Evolutionary conservation across 495 filamentous ascomycete genomes (phyloP).

Genomic region (Penicillium ucsense): DNA sequence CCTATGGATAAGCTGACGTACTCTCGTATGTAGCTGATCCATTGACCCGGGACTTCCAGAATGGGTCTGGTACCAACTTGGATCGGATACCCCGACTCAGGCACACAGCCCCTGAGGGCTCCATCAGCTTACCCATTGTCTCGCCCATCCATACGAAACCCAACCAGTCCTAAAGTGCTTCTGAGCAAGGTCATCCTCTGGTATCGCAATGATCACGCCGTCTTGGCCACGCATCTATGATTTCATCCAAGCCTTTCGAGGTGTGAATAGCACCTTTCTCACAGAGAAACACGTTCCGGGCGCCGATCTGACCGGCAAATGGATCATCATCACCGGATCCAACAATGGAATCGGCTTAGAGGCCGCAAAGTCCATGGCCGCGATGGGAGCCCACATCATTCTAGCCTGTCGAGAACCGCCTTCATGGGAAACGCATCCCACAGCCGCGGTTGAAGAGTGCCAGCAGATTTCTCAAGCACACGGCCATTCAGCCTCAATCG

Average conservation of each 20-base stretch:
- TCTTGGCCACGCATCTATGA: neutral
- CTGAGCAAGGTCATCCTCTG: no score
- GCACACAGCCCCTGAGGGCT: no score
- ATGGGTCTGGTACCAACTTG: no score
- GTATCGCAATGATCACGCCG: neutral
- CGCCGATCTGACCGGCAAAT: slow-evolving; percentile 16
- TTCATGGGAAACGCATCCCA: slow-evolving; percentile 12
- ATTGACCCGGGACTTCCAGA: no score
- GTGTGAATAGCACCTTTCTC: slow-evolving; percentile 7
- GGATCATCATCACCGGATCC: slow-evolving; percentile 24
- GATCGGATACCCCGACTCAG: no score
- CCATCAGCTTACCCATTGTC: no score
- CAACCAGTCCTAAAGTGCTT: neutral
- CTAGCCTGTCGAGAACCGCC: slow-evolving; percentile 21
- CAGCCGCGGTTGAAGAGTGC: slow-evolving; percentile 10
- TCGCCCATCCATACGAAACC: no score
- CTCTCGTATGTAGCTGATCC: no score
- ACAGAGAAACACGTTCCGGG: slow-evolving; percentile 7
- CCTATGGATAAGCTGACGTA: no score
- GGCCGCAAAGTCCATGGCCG: slow-evolving; percentile 16
- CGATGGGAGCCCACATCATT: slow-evolving; percentile 20
- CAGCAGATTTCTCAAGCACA: slow-evolving; percentile 2
- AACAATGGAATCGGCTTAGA: slow-evolving; percentile 27
- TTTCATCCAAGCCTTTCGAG: neutral
- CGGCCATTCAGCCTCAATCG: slow-evolving; percentile 21